Evolutionary conservation across 208 protist species (phyloP), one percentile per base, ranked within the genome.

Genomic region (Leishmania martiniquensis): DNA sequence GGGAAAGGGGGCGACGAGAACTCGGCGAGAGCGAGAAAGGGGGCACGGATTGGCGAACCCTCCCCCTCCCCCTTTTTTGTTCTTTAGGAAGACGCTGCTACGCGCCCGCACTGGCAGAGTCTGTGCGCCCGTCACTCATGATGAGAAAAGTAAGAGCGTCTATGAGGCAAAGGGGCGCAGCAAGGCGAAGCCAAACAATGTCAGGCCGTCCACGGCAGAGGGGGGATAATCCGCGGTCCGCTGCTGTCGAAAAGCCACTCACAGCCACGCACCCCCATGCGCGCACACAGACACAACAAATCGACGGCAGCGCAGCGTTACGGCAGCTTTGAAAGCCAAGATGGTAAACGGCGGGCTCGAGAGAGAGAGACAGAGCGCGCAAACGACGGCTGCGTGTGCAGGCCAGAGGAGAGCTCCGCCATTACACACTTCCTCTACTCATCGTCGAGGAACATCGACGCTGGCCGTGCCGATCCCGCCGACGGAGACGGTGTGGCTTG

Each of bases 361-460:
- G n/a, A 62, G n/a, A 34, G n/a, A 51, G 47, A 9, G 15, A 9
- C 12, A 7, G 47, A 51, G 47, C 7, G 47, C 4, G 47, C 55
- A 12, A 42, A 7, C 1, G 9, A 42, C n/a, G 34, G 25, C 32
- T 0, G 39, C 72, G 22, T 49, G 29, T 78, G 62, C 34, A 25
- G 32, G 12, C 37, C 54, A 12, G 55, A n/a, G 13, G 39, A 29
- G 17, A 9, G 37, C 39, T 49, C 20, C 47, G 4, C 29, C 54
- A 34, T 39, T 70, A 44, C 29, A 32, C 29, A 1, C 20, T 77
- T 75, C 4, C 15, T 22, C 60, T 78, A 85, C 67, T 94, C 93
- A 34, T 96, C 93, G 66, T 93, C 88, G 44, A 96, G 85, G 51
- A 93, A 92, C 68, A 91, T 88, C 25, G 87, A 92, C 0, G 85